Conservation (phyloP, 2,329 filamentous ascomycete species). For the Shiraia sp. region DNA sequence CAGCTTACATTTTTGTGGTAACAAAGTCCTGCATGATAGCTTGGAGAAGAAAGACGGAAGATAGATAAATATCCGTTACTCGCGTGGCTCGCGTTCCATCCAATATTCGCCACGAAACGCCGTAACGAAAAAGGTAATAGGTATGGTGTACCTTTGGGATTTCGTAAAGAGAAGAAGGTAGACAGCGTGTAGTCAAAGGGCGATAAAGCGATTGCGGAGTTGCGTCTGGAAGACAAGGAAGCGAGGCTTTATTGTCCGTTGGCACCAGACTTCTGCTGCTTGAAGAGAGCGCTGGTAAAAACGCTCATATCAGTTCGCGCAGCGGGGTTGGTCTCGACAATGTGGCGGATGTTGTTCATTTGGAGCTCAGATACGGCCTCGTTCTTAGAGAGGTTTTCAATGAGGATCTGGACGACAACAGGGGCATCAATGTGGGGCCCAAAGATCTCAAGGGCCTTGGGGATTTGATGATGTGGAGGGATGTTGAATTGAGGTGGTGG, state of each 20-base stretch:
- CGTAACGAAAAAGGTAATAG: not conserved
- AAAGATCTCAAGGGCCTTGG: constrained; percentile 47
- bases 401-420: constrained; percentile 47
- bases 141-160: too few species aligned
- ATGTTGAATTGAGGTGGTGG: constrained; percentile 11
- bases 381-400: constrained; percentile 27
- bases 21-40: too few species aligned
- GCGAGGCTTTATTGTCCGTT: not conserved
- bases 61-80: not conserved
- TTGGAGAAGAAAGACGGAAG: not conserved
- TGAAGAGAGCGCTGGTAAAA: constrained; percentile 24
- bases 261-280: constrained; percentile 8
- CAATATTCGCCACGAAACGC: not conserved
- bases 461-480: constrained; percentile 36
- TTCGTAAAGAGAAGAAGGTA: too few species aligned
- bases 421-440: constrained; percentile 49
- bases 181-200: too few species aligned
- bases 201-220: too few species aligned
- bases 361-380: constrained; percentile 55
- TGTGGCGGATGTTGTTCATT: constrained; percentile 71
- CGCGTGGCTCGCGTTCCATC: not conserved
- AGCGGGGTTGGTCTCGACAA: constrained; percentile 67
- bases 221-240: not conserved
- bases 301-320: constrained; percentile 61
- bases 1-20: too few species aligned